Percentiles rank a stretch among this genome's conserved stretches.
These are phyloP conservation scores for Cryphonectria parasitica DNA, from an alignment of 2,329 filamentous ascomycete genomes.

Conservation along the genomic window DNA sequence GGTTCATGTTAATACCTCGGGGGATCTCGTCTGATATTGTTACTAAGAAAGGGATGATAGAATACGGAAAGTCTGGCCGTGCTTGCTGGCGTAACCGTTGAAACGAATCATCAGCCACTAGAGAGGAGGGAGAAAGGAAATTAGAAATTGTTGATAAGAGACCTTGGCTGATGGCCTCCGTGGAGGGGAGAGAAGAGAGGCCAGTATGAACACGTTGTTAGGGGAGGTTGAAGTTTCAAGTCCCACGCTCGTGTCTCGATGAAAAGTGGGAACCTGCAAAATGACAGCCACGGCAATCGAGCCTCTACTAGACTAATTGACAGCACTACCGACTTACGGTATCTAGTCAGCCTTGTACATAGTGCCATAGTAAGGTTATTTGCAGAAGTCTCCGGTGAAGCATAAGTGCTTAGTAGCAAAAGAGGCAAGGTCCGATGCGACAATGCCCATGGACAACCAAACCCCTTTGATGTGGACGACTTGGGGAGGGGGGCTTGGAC, in stretches of 20 bases:
- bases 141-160: background rate
- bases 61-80: conserved; percentile 9
- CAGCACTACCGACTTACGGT: background rate
- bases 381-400: background rate
- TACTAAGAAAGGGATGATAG: background rate
- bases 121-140: too few relatives aligned
- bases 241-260: background rate
- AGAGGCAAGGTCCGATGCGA: background rate
- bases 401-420: background rate
- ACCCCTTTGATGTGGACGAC: background rate
- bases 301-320: background rate
- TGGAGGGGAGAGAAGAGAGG: background rate
- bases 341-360: background rate
- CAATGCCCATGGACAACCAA: background rate
- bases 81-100: conserved; percentile 14
- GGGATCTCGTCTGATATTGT: conserved; percentile 13
- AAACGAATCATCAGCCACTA: background rate
- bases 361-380: background rate
- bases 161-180: background rate
- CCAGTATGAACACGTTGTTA: background rate
- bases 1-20: background rate
- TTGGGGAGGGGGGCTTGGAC: conserved; percentile 2
- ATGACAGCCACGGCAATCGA: background rate
- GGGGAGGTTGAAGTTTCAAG: background rate
- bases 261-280: background rate